Evolutionary conservation across 2,329 filamentous ascomycete species (phyloP).

Genomic region (Xenoacremonium recifei): DNA sequence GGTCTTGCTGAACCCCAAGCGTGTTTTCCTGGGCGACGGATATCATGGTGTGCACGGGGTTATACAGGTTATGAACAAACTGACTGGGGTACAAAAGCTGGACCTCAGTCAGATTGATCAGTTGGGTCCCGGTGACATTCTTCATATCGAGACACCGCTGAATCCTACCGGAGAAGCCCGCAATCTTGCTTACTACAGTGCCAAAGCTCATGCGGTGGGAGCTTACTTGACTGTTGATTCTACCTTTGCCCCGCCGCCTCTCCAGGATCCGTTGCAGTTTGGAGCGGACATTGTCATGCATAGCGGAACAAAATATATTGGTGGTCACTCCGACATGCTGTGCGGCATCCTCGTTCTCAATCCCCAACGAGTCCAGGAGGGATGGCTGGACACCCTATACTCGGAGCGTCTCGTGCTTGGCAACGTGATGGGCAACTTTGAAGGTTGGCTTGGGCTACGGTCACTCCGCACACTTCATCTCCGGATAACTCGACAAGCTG

Average conservation of each 20-base stretch:
- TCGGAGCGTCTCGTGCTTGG: slow-evolving; percentile 76
- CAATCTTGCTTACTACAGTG: slow-evolving; percentile 69
- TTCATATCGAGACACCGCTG: slow-evolving; percentile 90
- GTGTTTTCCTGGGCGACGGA: slow-evolving; percentile 77
- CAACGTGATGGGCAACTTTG: slow-evolving; percentile 81
- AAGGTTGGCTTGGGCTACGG: slow-evolving; percentile 88
- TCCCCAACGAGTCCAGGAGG: slow-evolving; percentile 47
- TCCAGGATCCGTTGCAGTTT: slow-evolving; percentile 79
- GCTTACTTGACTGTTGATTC: slow-evolving; percentile 82
- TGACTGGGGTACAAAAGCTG: slow-evolving; percentile 73
- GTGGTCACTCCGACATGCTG: slow-evolving; percentile 90
- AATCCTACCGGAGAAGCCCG: slow-evolving; percentile 86
- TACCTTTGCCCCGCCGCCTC: slow-evolving; percentile 87
- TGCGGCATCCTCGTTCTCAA: slow-evolving; percentile 77
- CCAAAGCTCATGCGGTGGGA: slow-evolving; percentile 68
- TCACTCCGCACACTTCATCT: slow-evolving; percentile 84
- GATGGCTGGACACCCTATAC: slow-evolving; percentile 61
- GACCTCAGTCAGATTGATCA: slow-evolving; percentile 66
- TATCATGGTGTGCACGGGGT: slow-evolving; percentile 96
- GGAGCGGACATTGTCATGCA: slow-evolving; percentile 91
- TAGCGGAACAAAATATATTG: slow-evolving; percentile 92
- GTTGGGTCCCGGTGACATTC: slow-evolving; percentile 74
- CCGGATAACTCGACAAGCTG: slow-evolving; percentile 73
- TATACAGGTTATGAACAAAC: slow-evolving; percentile 67
- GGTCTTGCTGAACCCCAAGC: slow-evolving; percentile 76